A percentile compares a stretch with the other conserved stretches of the same genome.
These are phyloP conservation scores for Nannochloropsis granulata DNA, from an alignment of 108 stramenopile species.

Conservation along the genomic window DNA sequence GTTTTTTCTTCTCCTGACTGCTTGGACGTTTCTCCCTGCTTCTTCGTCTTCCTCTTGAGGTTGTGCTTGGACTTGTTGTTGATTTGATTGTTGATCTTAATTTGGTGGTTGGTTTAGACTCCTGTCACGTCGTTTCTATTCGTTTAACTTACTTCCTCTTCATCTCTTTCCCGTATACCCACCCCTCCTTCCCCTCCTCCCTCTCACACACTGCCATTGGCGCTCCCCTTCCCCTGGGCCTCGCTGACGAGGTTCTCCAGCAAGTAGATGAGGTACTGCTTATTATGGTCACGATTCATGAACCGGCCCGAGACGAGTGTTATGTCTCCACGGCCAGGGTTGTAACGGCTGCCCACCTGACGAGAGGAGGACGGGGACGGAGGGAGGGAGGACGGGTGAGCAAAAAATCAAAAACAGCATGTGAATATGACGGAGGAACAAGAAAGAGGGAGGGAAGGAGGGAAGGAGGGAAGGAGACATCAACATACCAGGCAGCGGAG, in stretches of 20 bases:
- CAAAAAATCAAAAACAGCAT: too few relatives aligned
- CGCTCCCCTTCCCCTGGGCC: background rate
- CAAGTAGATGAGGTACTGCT: background rate
- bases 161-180: background rate
- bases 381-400: background rate
- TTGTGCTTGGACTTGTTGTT: background rate
- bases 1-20: background rate
- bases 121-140: background rate
- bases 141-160: too few relatives aligned
- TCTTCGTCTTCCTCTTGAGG: too few relatives aligned
- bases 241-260: background rate
- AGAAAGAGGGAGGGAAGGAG: background rate
- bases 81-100: background rate
- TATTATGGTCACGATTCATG: background rate
- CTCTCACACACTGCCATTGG: too few relatives aligned
- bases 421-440: too few relatives aligned
- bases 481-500: background rate
- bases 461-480: background rate
- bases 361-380: background rate
- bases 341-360: background rate
- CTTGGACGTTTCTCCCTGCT: too few relatives aligned
- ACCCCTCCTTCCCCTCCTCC: background rate
- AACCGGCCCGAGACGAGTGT: background rate
- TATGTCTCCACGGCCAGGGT: background rate
- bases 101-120: background rate